Evolutionary conservation across 495 filamentous ascomycete species (phyloP).

Genomic region (Chaetomium tenue): DNA sequence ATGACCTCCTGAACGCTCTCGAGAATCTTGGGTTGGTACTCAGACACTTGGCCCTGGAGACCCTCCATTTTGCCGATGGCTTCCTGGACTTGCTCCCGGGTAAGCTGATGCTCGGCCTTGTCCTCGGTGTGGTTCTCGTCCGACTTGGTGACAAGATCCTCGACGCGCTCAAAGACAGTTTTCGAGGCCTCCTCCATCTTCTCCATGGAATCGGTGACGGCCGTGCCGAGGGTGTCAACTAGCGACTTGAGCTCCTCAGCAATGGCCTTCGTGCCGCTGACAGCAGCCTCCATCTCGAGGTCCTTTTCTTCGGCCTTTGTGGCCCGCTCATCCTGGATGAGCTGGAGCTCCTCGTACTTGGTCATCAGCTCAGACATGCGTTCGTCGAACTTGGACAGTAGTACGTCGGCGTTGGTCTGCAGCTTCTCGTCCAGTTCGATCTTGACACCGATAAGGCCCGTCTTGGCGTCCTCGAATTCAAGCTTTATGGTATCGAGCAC

Average conservation of each 20-base stretch:
- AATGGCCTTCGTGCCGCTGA: slow-evolving; percentile 69
- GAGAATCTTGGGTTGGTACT: slow-evolving; percentile 82
- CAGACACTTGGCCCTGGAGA: slow-evolving; percentile 69
- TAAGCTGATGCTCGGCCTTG: slow-evolving; percentile 73
- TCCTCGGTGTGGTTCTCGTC: slow-evolving; percentile 70
- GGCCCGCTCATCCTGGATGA: slow-evolving; percentile 65
- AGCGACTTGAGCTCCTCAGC: slow-evolving; percentile 81
- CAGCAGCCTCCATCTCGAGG: slow-evolving; percentile 62
- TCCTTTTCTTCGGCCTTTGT: slow-evolving; percentile 65
- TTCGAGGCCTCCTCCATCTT: slow-evolving; percentile 81
- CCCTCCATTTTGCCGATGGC: slow-evolving; percentile 67
- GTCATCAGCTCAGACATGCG: slow-evolving; percentile 71
- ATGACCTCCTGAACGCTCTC: slow-evolving; percentile 80
- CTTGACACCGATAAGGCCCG: slow-evolving; percentile 64
- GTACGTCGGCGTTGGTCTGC: slow-evolving; percentile 64
- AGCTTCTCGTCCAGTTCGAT: slow-evolving; percentile 76
- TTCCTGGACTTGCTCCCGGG: slow-evolving; percentile 71
- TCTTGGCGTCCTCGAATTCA: slow-evolving; percentile 77
- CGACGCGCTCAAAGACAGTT: slow-evolving; percentile 74
- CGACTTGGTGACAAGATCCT: slow-evolving; percentile 69
- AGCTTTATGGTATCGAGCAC: slow-evolving; percentile 73
- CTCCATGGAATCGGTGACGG: slow-evolving; percentile 77
- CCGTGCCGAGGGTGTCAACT: slow-evolving; percentile 79
- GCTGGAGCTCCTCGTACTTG: slow-evolving; percentile 80
- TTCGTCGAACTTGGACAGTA: slow-evolving; percentile 74